Percentiles rank a stretch among this genome's conserved stretches.
Conservation (phyloP, 2,329 filamentous ascomycete genomes). For the Fusarium dimerum region DNA sequence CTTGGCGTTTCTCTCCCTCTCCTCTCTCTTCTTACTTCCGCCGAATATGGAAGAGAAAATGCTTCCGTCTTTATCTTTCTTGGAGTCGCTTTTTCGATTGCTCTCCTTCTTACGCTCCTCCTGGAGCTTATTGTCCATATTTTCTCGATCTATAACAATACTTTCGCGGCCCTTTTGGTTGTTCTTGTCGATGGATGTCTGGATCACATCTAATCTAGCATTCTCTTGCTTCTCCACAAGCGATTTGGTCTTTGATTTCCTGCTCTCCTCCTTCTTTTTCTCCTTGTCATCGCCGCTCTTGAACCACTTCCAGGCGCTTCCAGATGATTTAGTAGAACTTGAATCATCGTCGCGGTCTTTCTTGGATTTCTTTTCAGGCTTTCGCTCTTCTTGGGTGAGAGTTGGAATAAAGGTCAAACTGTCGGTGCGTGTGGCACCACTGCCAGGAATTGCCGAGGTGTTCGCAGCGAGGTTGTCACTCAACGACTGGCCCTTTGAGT, state of each 20-base stretch:
- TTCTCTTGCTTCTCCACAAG: constrained; percentile 70
- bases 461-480: constrained; percentile 33
- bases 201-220: constrained; percentile 80
- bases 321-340: constrained; percentile 71
- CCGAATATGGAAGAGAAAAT: constrained; percentile 95
- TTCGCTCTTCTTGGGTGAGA: constrained; percentile 68
- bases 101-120: constrained; percentile 83
- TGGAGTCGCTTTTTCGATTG: constrained; percentile 72
- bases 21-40: constrained; percentile 82
- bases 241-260: constrained; percentile 65
- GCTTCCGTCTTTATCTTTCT: constrained; percentile 90
- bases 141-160: constrained; percentile 78
- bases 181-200: constrained; percentile 77
- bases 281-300: constrained; percentile 73
- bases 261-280: constrained; percentile 61
- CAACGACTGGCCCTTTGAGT: constrained; percentile 29
- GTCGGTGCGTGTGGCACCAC: constrained; percentile 69
- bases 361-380: constrained; percentile 72
- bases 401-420: constrained; percentile 80
- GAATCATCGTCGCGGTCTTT: constrained; percentile 68
- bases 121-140: constrained; percentile 68
- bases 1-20: constrained; percentile 72
- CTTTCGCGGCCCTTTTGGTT: constrained; percentile 74
- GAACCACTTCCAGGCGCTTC: constrained; percentile 70
- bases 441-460: constrained; percentile 70